Base-by-base conservation (phyloP, 2,329 filamentous ascomycete genomes). In the Capronia epimyces region DNA sequence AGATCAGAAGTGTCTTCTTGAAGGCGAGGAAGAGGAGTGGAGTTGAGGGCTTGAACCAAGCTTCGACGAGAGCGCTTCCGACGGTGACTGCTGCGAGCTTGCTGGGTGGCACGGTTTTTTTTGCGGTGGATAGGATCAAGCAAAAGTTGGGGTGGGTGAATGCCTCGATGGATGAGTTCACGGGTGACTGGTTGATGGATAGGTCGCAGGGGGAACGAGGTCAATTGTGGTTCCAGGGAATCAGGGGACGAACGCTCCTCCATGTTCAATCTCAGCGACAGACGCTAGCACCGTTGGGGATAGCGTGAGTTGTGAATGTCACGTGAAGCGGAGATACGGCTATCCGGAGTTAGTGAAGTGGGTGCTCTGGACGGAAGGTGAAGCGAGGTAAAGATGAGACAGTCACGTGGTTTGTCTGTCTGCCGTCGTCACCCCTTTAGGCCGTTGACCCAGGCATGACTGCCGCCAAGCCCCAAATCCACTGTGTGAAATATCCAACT, bases 131-230 rank as follows among this genome's bases (percentile, higher is more conserved):
- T 43, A 46, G 25, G 49, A 24, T 40, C 25, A 25, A 55, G 47
- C 22, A n/a, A 20, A 31, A 53, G 40, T 15, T 57, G 55, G 31
- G 29, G 44, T 46, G 54, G 54, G 24, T 56, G 54, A 3, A 37
- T 24, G 40, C 54, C 50, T 13, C 20, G 21, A 39, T 27, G 44
- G 52, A 55, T 21, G 39, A 53, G 43, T 42, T 20, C 34, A 37
- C 5, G 15, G 34, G 34, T 34, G 39, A 29, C 43, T 50, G 52
- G 37, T 52, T 21, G 41, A 50, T 56, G 54, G 31, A 31, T 39
- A 29, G 29, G 48, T 57, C 50, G 55, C 46, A 49, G 40, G 44
- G 50, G 48, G 43, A 47, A 31, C 18, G 3, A 39, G 41, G 16
- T 24, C 45, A 46, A 37, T 49, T 49, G 27, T 22, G 34, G 32